phyloP scores from a whole-genome alignment of 129 eudicot genomes.

The Lactuca sativa region DNA sequence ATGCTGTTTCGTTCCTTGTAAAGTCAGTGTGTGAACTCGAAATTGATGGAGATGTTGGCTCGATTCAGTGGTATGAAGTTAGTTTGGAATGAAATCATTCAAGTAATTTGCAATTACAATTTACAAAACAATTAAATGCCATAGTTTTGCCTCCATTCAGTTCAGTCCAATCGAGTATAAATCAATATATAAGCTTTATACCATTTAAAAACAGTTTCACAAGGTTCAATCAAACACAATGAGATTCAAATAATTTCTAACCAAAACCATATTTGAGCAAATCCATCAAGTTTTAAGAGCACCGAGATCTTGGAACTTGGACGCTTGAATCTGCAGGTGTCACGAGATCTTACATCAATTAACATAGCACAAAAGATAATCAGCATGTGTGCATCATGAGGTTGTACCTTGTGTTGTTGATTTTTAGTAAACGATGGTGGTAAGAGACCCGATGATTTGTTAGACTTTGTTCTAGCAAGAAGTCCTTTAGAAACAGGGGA shows the following conservation, averaged over 20 bases:
- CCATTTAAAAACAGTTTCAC: background rate
- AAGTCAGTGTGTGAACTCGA: constrained; percentile 88
- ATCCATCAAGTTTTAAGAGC: constrained; percentile 15
- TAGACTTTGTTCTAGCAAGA: constrained; percentile 70
- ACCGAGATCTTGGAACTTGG: constrained; percentile 33
- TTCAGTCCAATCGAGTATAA: background rate
- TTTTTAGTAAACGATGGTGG: constrained; percentile 29
- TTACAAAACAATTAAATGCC: constrained; percentile 7
- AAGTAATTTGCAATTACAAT: constrained; percentile 1
- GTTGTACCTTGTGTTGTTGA: constrained; percentile 44
- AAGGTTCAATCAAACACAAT: constrained; percentile 1
- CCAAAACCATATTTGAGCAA: constrained; percentile 6
- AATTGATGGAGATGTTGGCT: constrained; percentile 90
- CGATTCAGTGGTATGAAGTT: constrained; percentile 88
- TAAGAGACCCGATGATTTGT: constrained; percentile 34
- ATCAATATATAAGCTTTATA: constrained; percentile 5
- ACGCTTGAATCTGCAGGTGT: constrained; percentile 38
- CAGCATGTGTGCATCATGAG: constrained; percentile 12
- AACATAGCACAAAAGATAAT: background rate
- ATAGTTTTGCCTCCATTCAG: background rate
- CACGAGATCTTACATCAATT: background rate
- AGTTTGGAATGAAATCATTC: constrained; percentile 46
- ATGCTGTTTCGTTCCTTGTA: constrained; percentile 74
- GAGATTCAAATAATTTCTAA: background rate
- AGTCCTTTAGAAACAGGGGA: constrained; percentile 75